Conservation (phyloP, 495 filamentous ascomycete species). For the Patellaria atrata region DNA sequence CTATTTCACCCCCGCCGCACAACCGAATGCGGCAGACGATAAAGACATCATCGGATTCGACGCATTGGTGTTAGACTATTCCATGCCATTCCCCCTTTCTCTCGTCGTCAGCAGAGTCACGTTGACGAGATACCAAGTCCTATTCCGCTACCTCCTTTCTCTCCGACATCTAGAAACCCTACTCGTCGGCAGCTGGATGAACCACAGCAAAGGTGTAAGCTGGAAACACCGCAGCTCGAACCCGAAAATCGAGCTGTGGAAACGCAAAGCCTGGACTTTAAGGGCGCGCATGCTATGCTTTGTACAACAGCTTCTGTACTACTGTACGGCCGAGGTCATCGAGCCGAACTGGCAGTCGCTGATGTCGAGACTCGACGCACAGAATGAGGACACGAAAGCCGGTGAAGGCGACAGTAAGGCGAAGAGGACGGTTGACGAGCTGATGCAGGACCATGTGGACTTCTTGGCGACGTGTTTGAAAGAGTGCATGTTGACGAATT, state of each 20-base stretch:
- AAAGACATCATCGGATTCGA: constrained; percentile 81
- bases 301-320: constrained; percentile 90
- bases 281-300: constrained; percentile 91
- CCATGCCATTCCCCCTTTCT: constrained; percentile 90
- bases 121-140: constrained; percentile 82
- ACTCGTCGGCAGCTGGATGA: constrained; percentile 73
- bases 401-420: constrained; percentile 29
- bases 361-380: constrained; percentile 66
- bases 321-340: constrained; percentile 91
- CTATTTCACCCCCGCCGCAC: constrained; percentile 38
- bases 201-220: constrained; percentile 66
- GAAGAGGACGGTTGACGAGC: constrained; percentile 82
- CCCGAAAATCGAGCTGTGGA: constrained; percentile 74
- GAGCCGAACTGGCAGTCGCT: constrained; percentile 93
- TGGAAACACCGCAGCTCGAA: constrained; percentile 73
- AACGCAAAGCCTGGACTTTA: constrained; percentile 80
- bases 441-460: constrained; percentile 99
- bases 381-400: constrained; percentile 22
- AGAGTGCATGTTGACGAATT: constrained; percentile 97
- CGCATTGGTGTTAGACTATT: constrained; percentile 83
- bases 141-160: constrained; percentile 84
- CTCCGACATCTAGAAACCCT: constrained; percentile 78
- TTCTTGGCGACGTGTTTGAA: constrained; percentile 95
- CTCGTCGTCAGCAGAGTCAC: constrained; percentile 94
- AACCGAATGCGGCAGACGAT: constrained; percentile 47